Conservation (phyloP, 148 eudicot species). For the Simmondsia chinensis region DNA sequence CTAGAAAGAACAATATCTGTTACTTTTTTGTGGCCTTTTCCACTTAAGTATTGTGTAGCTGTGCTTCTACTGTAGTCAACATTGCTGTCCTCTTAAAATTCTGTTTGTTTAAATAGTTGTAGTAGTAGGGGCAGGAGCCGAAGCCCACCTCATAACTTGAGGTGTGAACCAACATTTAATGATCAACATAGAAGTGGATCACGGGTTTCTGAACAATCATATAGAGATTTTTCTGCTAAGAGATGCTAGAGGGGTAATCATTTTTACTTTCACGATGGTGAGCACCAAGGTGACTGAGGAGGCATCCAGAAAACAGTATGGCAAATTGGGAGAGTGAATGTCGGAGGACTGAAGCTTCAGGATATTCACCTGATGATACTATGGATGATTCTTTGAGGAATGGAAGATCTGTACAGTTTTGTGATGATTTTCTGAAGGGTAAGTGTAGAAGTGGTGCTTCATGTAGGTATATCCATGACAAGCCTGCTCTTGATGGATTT, state of each 20-base stretch:
- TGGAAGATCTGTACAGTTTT: conserved; percentile 23
- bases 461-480: conserved; percentile 26
- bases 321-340: conserved; percentile 38
- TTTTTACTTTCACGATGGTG: conserved; percentile 54
- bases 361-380: conserved; percentile 18
- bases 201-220: conserved; percentile 25
- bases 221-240: conserved; percentile 57
- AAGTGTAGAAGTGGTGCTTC: conserved; percentile 31
- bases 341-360: conserved; percentile 21
- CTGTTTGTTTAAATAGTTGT: no score
- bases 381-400: conserved; percentile 16
- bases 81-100: no score
- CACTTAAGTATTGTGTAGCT: no score
- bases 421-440: conserved; percentile 38
- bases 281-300: conserved; percentile 22
- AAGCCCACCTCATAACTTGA: conserved; percentile 34
- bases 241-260: conserved; percentile 52
- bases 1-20: no score
- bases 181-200: conserved; percentile 36
- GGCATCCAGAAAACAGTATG: conserved; percentile 23
- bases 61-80: no score
- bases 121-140: conserved; percentile 26
- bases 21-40: no score
- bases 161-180: conserved; percentile 28
- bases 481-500: conserved; percentile 18